A percentile compares a stretch with the other conserved stretches of the same genome.
Conservation (phyloP, 2,329 filamentous ascomycete species). For the Dactylellina parvicollis region DNA sequence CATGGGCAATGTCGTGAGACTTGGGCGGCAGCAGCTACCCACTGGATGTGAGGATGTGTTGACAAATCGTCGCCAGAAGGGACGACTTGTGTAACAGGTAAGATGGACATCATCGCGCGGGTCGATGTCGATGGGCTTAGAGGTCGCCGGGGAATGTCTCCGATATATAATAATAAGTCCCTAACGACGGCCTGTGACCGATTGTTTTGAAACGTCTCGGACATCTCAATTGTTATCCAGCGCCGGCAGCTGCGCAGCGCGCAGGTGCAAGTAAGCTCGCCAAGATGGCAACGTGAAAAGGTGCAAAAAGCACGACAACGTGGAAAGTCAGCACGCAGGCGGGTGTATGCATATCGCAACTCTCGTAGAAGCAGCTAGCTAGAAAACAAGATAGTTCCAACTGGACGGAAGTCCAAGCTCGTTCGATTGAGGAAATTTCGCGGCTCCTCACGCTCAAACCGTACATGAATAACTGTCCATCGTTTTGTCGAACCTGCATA, state of each 20-base stretch:
- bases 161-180: slow-evolving; percentile 16
- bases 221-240: not conserved
- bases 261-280: not conserved
- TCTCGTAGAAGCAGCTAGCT: not conserved
- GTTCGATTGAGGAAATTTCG: slow-evolving; percentile 24
- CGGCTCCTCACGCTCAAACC: slow-evolving; percentile 2
- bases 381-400: not conserved
- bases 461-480: not conserved
- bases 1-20: slow-evolving; percentile 1
- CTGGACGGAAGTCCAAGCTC: slow-evolving; percentile 23
- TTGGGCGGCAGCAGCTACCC: not conserved
- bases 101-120: not conserved
- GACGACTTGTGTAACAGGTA: slow-evolving; percentile 3
- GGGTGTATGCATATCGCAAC: not conserved
- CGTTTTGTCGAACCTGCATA: slow-evolving; percentile 8
- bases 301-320: not conserved
- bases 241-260: not conserved
- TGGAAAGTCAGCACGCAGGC: not conserved
- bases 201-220: not conserved
- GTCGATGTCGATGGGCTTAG: not conserved
- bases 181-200: not conserved
- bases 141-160: not conserved
- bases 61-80: slow-evolving; percentile 4
- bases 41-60: not conserved
- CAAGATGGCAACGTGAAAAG: not conserved